Base-by-base conservation (phyloP, 176 grass and related monocot genomes). In the Panicum miliaceum region DNA sequence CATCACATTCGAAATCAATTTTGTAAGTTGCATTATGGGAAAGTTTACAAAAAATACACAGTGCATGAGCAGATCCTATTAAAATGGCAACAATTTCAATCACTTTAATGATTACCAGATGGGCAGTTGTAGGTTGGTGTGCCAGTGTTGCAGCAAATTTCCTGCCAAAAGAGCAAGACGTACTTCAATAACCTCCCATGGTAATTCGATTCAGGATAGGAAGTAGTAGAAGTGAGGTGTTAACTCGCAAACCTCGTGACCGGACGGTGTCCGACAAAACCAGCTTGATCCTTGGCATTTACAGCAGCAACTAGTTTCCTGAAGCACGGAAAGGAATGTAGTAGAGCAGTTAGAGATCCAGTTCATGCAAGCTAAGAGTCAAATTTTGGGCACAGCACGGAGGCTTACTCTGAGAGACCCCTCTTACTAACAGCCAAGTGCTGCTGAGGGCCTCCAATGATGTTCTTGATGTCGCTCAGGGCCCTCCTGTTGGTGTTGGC, bases 381-480 rank as follows among this genome's bases (percentile, higher is more conserved):
- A 73, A 58, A 72, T 46, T 52, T 26, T 43, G 0, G 8, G 0
- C 14, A 35, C 23, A 64, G 27, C 5, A 74, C 20, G 26, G 79
- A 12, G 67, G 34, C 58, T 76, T 88, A 94, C 90, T 79, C 84
- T 84, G 68, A 77, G 57, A 91, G 68, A 0, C 72, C 89, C 32
- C 77, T 72, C 87, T 90, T 94, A 77, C 70, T 92, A 12, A 93
- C 58, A 66, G 94, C 73, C 53, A 77, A 42, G 45, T 83, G 72
- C 38, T 91, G 89, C 53, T 60, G 63, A 16, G 76, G 61, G 23
- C 63, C 86, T n/a, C 84, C 71, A 1, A 96, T 73, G 2, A 91
- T 83, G 64, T 93, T 96, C 22, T 91, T 86, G 42, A 96, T 96
- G 69, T 87, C 89, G 37, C 77, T 56, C 6, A 96, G 84, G 29